Evolutionary conservation across 345 rosid species (phyloP).

Genomic region (Murraya paniculata): DNA sequence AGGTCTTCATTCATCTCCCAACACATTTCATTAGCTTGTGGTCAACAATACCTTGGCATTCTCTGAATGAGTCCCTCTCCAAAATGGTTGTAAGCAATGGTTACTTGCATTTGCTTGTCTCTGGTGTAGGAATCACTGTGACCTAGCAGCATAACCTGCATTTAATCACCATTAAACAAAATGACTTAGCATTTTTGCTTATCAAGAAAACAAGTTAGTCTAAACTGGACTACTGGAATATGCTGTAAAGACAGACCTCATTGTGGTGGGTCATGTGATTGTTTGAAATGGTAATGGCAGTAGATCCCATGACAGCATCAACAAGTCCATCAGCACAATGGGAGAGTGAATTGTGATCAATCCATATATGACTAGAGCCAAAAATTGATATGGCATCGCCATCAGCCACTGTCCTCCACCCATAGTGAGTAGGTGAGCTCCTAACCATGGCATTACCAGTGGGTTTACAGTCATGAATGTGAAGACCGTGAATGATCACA

Average conservation of each 20-base stretch:
- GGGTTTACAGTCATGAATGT: constrained; percentile 88
- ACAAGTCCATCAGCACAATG: constrained; percentile 94
- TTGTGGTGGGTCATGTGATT: constrained; percentile 91
- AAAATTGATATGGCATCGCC: constrained; percentile 87
- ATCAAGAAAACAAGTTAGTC: not conserved
- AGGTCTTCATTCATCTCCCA: not conserved
- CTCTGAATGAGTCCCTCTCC: constrained; percentile 93
- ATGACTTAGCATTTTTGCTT: not conserved
- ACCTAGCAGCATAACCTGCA: constrained; percentile 83
- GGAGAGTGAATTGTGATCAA: constrained; percentile 92
- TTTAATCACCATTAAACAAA: not conserved
- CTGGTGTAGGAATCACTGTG: constrained; percentile 82
- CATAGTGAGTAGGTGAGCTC: constrained; percentile 76
- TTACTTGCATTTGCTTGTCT: constrained; percentile 92
- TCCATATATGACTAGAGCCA: constrained; percentile 87
- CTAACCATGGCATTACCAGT: constrained; percentile 96
- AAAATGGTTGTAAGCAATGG: constrained; percentile 94
- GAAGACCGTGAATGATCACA: constrained; percentile 92
- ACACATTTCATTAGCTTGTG: not conserved
- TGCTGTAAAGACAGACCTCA: constrained; percentile 48
- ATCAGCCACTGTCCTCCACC: constrained; percentile 94
- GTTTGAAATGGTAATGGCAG: constrained; percentile 85
- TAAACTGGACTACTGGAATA: not conserved
- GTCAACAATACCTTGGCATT: constrained; percentile 71
- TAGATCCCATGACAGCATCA: constrained; percentile 96